Evolutionary conservation across 2,329 filamentous ascomycete species (phyloP), one percentile per base, ranked within the genome.

Genomic region (Coccinonectria pachysandricola): DNA sequence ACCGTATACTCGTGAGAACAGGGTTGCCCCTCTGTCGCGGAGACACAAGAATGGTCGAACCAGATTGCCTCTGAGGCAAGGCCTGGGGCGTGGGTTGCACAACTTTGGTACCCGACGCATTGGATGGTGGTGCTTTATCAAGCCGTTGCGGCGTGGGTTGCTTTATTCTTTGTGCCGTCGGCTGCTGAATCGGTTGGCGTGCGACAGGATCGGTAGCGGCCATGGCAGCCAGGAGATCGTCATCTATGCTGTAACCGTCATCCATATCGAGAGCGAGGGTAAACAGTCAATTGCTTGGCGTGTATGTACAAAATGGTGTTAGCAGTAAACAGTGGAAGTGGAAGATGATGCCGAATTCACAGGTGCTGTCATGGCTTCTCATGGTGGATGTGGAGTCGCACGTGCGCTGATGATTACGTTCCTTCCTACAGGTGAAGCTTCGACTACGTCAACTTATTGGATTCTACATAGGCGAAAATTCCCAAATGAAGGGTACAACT

Each of bases 21-120:
- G 91, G 91, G 45, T 98, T 98, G 35, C 88, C 91, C 56, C 93
- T 92, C 54, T 98, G 87, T 20, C 87, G 76, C 10, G 84, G 79
- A 18, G 87, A 95, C 15, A 96, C 87, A 12, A 93, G 68, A 39
- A 96, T 93, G 5, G 80, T 75, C 10, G 82, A 85, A 4, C 80
- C 79, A 2, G 73, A 57, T 6, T 62, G 62, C 24, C 63, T 62
- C 35, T 73, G 69, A 1, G 83, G 71, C 3, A 94, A 66, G n/a
- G 75, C 78, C 59, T 95, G 87, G 1, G 87, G 88, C 31, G 78
- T 92, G 8, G 86, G 87, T 54, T 95, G 88, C 17, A 88, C 76
- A 14, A 92, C 67, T 46, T 77, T 79, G 19, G 62, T 48, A 19
- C 50, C 52, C 3, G 53, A 38, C 5, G 50, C 43, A 7, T 55